These are phyloP conservation scores for Backusella australiensis DNA, from an alignment of 192 early-diverging fungal species.

Conservation along the genomic window DNA sequence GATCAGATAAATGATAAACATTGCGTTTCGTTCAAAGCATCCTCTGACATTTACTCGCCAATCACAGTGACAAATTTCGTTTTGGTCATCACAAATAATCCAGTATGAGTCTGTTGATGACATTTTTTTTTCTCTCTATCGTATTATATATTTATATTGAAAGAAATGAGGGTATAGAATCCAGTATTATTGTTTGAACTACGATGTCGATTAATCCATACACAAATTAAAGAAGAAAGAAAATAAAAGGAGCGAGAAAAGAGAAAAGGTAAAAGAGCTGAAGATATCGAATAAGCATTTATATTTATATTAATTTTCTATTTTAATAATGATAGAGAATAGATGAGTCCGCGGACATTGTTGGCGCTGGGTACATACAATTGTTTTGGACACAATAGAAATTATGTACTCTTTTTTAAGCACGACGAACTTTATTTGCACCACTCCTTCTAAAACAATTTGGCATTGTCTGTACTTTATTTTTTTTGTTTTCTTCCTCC, in stretches of 20 bases:
- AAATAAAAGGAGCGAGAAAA: not conserved
- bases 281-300: not conserved
- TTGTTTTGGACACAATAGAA: not conserved
- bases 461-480: not conserved
- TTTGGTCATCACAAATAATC: conserved; percentile 12
- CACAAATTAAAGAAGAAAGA: not conserved
- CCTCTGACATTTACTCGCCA: conserved; percentile 22
- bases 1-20: conserved; percentile 17
- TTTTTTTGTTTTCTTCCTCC: not conserved
- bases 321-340: not conserved
- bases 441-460: not conserved
- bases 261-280: not conserved
- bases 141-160: not conserved
- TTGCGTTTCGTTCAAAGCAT: not conserved
- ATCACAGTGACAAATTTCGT: conserved; percentile 29
- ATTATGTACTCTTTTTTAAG: not conserved
- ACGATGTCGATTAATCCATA: not conserved
- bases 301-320: conserved; percentile 5
- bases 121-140: not conserved
- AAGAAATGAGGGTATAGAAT: not conserved
- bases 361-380: not conserved
- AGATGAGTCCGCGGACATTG: not conserved
- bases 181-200: not conserved
- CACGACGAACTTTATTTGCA: not conserved
- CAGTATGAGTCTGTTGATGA: conserved; percentile 16